Conservation (phyloP, 306 rosid genomes). For the Acacia acuminata region DNA sequence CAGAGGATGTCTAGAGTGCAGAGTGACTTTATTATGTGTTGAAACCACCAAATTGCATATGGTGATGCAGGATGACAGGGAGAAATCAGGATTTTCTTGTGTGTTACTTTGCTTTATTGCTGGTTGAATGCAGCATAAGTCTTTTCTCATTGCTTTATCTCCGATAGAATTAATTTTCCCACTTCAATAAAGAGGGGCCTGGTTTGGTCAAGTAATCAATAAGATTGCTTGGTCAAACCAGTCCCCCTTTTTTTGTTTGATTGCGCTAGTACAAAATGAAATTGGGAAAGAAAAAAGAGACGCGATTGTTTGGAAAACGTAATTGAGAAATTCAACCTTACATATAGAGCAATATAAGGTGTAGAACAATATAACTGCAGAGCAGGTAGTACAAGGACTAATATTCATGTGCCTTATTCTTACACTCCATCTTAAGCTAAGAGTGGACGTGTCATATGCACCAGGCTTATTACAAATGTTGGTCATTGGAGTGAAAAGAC, state of each 20-base stretch:
- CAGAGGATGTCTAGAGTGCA: not conserved
- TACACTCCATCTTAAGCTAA: not conserved
- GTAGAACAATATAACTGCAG: not conserved
- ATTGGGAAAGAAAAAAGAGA: not conserved
- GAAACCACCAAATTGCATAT: not conserved
- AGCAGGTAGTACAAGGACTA: not conserved
- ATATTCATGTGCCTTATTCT: not conserved
- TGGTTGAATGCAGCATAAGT: not conserved
- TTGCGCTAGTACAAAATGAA: not conserved
- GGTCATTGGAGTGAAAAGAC: not conserved
- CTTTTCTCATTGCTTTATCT: not conserved
- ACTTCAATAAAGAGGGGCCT: conserved; percentile 42
- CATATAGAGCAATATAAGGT: not conserved
- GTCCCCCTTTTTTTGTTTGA: conserved; percentile 27
- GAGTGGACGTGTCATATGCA: not conserved
- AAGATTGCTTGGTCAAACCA: conserved; percentile 37
- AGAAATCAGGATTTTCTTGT: not conserved
- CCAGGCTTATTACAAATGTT: not conserved
- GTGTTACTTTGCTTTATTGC: not conserved
- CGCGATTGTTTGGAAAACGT: not conserved
- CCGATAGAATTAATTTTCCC: not conserved
- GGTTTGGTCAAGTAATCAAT: conserved; percentile 46
- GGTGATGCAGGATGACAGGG: not conserved
- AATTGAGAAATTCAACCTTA: not conserved
- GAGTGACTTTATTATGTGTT: not conserved